These are phyloP conservation scores for Terfezia claveryi DNA, from an alignment of 495 filamentous ascomycete genomes.

Conservation along the genomic window DNA sequence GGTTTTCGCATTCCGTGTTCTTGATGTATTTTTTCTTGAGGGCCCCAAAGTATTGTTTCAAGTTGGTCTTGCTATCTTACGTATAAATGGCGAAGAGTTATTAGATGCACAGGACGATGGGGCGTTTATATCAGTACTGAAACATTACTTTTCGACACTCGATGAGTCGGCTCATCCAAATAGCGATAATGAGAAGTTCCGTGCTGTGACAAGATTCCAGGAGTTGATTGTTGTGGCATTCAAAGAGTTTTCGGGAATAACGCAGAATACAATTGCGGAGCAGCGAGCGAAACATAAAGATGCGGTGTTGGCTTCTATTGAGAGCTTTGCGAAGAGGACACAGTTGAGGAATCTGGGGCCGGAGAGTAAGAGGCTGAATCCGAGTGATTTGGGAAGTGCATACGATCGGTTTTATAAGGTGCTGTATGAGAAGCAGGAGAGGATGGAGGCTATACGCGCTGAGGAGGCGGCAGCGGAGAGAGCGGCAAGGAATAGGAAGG, in stretches of 20 bases:
- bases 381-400: slow-evolving; percentile 64
- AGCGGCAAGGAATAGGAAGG: neutral
- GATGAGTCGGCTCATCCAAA: slow-evolving; percentile 92
- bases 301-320: slow-evolving; percentile 76
- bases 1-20: slow-evolving; percentile 83
- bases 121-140: slow-evolving; percentile 86
- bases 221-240: slow-evolving; percentile 97
- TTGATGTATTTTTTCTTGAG: slow-evolving; percentile 96
- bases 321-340: slow-evolving; percentile 89
- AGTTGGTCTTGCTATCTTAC: slow-evolving; percentile 78
- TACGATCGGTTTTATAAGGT: slow-evolving; percentile 87
- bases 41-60: slow-evolving; percentile 95
- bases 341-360: slow-evolving; percentile 89
- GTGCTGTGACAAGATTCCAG: slow-evolving; percentile 86
- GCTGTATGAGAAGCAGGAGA: slow-evolving; percentile 73
- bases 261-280: slow-evolving; percentile 73
- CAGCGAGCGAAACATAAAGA: slow-evolving; percentile 81
- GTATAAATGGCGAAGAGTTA: slow-evolving; percentile 94
- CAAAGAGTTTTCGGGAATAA: slow-evolving; percentile 90
- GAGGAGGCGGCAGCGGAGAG: slow-evolving; percentile 30
- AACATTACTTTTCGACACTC: slow-evolving; percentile 76
- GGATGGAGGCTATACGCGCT: slow-evolving; percentile 53
- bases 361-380: slow-evolving; percentile 70
- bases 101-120: slow-evolving; percentile 92
- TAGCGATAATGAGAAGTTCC: slow-evolving; percentile 77